Evolutionary conservation across 768 basidiomycete genomes (phyloP), one percentile per base, ranked within the genome.

Genomic region (Mycena rebaudengoi): DNA sequence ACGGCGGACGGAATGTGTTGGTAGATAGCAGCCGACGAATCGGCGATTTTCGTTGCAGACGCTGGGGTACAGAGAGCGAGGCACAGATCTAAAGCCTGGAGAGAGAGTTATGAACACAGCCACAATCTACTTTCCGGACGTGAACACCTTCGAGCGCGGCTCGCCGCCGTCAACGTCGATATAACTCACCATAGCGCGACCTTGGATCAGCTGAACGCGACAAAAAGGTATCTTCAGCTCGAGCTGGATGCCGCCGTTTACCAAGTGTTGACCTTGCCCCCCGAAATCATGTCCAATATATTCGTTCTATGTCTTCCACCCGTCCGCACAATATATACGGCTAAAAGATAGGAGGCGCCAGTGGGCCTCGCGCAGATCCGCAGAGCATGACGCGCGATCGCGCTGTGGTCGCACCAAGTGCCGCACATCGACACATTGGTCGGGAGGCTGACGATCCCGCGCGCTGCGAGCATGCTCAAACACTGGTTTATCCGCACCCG

Each of bases 211-310:
- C n/a, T n/a, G n/a, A n/a, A n/a, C n/a, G n/a, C n/a, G n/a, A n/a
- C n/a, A n/a, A n/a, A n/a, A n/a, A n/a, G n/a, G 1, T 5, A 32
- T 2, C 16, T 57, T 11, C 62, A 58, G 26, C n/a, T 0, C 6
- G 49, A 64, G 28, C 49, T 65, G 20, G 52, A 60, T 21, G n/a
- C 57, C 2, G 43, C 60, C 29, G 7, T 16, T 11, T 65, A 65
- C 32, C 65, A 60, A 4, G 46, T 62, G 21, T 43, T 62, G 23
- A 29, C 55, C 11, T 12, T 62, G 1, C 65, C 65, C 4, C 39
- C 43, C 12, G 54, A 66, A 58, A 56, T 66, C 25, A 46, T 44
- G 4, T 25, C 60, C 35, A 44, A 62, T n/a, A 66, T 66, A 10
- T 66, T 66, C 18, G 3, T 33, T 6, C 65, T 21, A 10, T 61